Evolutionary conservation across 371 early-diverging fungal species (phyloP).

Genomic region (Mucor lusitanicus): DNA sequence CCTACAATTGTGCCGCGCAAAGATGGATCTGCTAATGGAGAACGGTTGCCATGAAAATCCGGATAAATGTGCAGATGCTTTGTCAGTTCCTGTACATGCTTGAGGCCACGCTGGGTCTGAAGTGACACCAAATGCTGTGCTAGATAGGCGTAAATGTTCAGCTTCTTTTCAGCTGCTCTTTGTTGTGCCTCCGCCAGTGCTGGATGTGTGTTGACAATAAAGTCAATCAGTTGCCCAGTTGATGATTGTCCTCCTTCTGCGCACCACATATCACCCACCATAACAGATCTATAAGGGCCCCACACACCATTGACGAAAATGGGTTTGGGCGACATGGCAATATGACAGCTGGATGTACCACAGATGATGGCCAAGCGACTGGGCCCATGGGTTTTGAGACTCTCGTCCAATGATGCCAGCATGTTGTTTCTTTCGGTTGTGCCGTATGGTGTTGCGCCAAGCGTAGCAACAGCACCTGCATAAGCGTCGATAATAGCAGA

Average conservation of each 20-base stretch:
- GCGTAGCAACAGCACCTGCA: constrained; percentile 67
- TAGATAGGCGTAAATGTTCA: constrained; percentile 53
- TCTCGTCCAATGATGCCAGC: constrained; percentile 13
- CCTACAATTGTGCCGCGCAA: constrained; percentile 69
- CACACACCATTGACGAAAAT: constrained; percentile 64
- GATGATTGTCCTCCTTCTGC: constrained; percentile 79
- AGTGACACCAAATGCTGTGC: constrained; percentile 43
- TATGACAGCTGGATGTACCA: constrained; percentile 76
- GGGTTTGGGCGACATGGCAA: constrained; percentile 58
- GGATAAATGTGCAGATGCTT: constrained; percentile 67
- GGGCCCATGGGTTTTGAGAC: constrained; percentile 35
- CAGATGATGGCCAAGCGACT: constrained; percentile 71
- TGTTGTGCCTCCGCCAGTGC: constrained; percentile 42
- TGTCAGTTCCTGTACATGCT: constrained; percentile 48
- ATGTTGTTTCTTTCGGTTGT: constrained; percentile 15
- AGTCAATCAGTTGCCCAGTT: constrained; percentile 71
- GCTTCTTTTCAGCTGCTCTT: constrained; percentile 13
- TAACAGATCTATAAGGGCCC: constrained; percentile 70
- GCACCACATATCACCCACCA: constrained; percentile 62
- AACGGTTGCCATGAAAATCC: constrained; percentile 80
- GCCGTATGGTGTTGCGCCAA: constrained; percentile 46
- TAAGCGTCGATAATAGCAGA: constrained; percentile 79
- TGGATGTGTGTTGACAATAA: constrained; percentile 61
- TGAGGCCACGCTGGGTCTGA: constrained; percentile 23
- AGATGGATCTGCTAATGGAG: constrained; percentile 70